phyloP scores from a whole-genome alignment of 208 protist genomes.

The Trypanosoma melophagium region DNA sequence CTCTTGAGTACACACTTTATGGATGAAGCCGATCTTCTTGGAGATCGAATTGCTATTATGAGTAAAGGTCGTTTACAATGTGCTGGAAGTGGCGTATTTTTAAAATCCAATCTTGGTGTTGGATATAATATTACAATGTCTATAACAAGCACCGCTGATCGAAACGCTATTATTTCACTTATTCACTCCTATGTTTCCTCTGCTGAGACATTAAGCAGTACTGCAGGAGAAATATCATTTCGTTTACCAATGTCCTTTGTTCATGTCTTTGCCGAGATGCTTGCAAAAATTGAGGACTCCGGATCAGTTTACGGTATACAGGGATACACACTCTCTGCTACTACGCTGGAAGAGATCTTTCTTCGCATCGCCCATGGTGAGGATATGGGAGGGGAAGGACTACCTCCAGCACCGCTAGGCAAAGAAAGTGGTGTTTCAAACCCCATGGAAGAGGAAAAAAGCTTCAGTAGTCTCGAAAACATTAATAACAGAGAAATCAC shows the following conservation, averaged over 20 bases:
- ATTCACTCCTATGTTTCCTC: conserved; percentile 33
- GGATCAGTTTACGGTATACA: conserved; percentile 30
- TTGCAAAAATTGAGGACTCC: conserved; percentile 36
- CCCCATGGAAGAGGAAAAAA: neutral
- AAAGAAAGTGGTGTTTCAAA: neutral
- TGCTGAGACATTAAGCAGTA: conserved; percentile 33
- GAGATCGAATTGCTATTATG: conserved; percentile 92
- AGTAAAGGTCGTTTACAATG: conserved; percentile 61
- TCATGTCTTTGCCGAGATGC: conserved; percentile 38
- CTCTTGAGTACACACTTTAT: conserved; percentile 93
- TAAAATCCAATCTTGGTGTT: conserved; percentile 63
- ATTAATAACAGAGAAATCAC: too few relatives aligned
- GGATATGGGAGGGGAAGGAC: conserved; percentile 14
- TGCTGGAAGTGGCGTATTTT: conserved; percentile 53
- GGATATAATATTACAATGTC: conserved; percentile 61
- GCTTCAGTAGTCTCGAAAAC: too few relatives aligned
- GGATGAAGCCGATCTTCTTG: conserved; percentile 97
- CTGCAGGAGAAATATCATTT: conserved; percentile 48
- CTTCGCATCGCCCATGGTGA: conserved; percentile 51
- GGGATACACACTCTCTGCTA: conserved; percentile 58
- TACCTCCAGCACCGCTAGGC: neutral
- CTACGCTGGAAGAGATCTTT: conserved; percentile 81
- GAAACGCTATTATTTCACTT: conserved; percentile 24
- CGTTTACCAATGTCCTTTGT: conserved; percentile 52
- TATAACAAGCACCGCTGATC: conserved; percentile 20